Percentiles rank a stretch among this genome's conserved stretches.
phyloP scores from a whole-genome alignment of 768 basidiomycete species.

The Trametes coccinea region DNA sequence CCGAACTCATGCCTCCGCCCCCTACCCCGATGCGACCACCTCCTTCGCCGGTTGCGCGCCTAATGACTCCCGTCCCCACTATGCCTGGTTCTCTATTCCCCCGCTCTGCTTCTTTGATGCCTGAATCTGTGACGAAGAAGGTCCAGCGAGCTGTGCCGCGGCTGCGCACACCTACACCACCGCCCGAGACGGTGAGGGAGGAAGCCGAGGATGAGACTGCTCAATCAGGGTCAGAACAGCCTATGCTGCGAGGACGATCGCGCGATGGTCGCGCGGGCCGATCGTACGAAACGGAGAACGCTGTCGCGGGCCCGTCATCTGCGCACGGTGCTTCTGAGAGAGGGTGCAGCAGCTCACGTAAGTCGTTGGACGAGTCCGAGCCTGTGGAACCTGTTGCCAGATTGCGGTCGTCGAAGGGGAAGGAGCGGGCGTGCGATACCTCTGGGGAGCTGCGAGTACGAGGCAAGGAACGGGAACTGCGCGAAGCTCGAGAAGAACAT shows the following conservation, averaged over 20 bases:
- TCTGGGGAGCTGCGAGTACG: conserved; percentile 50
- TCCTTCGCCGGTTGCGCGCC: conserved; percentile 14
- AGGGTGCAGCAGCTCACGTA: neutral
- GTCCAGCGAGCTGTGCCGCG: conserved; percentile 31
- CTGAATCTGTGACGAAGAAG: conserved; percentile 34
- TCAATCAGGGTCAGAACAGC: neutral
- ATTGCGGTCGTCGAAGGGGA: conserved; percentile 31
- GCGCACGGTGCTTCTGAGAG: neutral
- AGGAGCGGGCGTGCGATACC: conserved; percentile 37
- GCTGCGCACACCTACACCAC: conserved; percentile 10
- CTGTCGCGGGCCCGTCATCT: neutral
- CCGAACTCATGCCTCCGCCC: conserved; percentile 27
- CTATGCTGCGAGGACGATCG: neutral
- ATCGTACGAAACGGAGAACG: neutral
- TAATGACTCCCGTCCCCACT: conserved; percentile 46
- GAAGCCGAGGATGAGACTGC: neutral
- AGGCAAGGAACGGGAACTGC: conserved; percentile 65
- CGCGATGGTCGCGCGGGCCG: neutral
- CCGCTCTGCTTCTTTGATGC: conserved; percentile 66
- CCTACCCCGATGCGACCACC: conserved; percentile 23
- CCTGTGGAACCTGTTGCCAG: conserved; percentile 1
- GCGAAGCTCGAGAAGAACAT: conserved; percentile 55
- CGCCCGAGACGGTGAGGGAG: conserved; percentile 24
- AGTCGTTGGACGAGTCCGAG: conserved; percentile 16
- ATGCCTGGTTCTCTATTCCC: conserved; percentile 84